Conservation (phyloP, 2,329 filamentous ascomycete species). For the Aspergillus ruber region DNA sequence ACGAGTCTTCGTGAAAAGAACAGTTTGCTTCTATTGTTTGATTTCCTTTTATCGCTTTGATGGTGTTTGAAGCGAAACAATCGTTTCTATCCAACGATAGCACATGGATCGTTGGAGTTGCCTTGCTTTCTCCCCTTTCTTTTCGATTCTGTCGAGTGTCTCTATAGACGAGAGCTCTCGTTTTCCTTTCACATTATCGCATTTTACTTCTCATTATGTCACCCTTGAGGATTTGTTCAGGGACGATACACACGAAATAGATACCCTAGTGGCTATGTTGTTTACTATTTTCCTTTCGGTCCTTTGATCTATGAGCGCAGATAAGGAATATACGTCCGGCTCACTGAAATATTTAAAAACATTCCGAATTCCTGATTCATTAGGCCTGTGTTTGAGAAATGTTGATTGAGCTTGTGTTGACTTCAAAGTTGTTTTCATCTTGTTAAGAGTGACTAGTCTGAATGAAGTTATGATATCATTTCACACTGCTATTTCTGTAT, state of each 20-base stretch:
- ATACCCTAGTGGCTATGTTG: slow-evolving; percentile 14
- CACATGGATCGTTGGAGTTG: not conserved
- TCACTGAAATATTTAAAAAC: no score
- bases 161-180: not conserved
- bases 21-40: slow-evolving; percentile 7
- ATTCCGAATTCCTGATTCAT: no score
- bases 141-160: not conserved
- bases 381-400: no score
- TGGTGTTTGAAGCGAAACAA: not conserved
- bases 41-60: slow-evolving; percentile 6
- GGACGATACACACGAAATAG: slow-evolving; percentile 22
- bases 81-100: not conserved
- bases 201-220: slow-evolving; percentile 1
- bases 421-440: no score
- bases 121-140: not conserved
- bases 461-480: no score
- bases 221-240: slow-evolving; percentile 9
- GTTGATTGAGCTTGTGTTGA: no score
- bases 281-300: slow-evolving; percentile 1
- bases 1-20: slow-evolving; percentile 37
- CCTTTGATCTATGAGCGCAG: not conserved
- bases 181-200: not conserved
- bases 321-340: no score
- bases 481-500: no score
- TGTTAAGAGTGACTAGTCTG: no score